These are phyloP conservation scores for Lupinus albus DNA, from an alignment of 306 rosid genomes.

Conservation along the genomic window DNA sequence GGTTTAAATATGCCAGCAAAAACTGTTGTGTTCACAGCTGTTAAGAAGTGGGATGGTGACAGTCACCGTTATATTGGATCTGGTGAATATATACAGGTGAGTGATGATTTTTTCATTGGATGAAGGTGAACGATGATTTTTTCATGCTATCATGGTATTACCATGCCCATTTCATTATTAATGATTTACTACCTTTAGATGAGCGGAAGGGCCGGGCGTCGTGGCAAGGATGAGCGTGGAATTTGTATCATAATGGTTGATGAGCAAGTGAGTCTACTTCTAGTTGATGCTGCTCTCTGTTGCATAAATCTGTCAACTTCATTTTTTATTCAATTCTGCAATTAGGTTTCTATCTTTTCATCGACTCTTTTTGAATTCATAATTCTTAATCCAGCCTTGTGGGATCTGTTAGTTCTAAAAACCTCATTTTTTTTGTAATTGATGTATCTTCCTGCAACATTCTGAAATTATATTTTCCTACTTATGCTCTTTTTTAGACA, in stretches of 20 bases:
- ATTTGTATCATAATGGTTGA: constrained; percentile 95
- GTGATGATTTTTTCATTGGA: constrained; percentile 24
- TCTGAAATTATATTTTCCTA: not conserved
- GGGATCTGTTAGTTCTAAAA: constrained; percentile 12
- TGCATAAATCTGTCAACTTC: constrained; percentile 14
- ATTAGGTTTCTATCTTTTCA: constrained; percentile 7
- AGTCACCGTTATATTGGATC: constrained; percentile 95
- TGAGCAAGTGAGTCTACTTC: constrained; percentile 71
- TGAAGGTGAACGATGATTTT: constrained; percentile 45
- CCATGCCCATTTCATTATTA: constrained; percentile 5
- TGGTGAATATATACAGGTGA: constrained; percentile 98
- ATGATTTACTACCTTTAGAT: constrained; percentile 53
- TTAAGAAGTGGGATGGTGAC: constrained; percentile 99
- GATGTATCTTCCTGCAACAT: not conserved
- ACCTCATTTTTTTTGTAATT: not conserved
- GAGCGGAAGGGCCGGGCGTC: constrained; percentile 99
- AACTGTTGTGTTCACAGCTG: constrained; percentile 95
- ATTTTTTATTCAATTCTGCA: not conserved
- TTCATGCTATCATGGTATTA: constrained; percentile 3
- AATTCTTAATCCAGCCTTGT: constrained; percentile 13
- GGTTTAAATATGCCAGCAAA: constrained; percentile 99
- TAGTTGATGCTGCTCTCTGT: constrained; percentile 21
- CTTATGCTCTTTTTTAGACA: not conserved
- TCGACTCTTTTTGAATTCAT: constrained; percentile 2
- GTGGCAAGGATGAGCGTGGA: constrained; percentile 97